Percentiles rank a stretch among this genome's conserved stretches.
These are phyloP conservation scores for Solanum bulbocastanum DNA, from an alignment of 257 asterid species.

Conservation along the genomic window DNA sequence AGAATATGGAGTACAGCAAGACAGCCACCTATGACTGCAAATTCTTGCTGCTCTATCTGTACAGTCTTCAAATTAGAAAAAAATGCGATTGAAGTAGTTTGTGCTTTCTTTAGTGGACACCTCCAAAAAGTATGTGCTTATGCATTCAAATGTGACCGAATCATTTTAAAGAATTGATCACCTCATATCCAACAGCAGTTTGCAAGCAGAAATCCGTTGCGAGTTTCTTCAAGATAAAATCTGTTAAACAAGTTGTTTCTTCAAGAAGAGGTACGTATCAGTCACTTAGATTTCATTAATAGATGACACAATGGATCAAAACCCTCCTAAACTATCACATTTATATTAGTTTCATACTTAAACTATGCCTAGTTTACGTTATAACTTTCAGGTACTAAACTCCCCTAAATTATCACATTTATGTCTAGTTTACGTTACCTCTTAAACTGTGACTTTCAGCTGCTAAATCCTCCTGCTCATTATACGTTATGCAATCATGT, in stretches of 20 bases:
- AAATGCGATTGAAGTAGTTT: neutral
- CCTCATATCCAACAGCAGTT: neutral
- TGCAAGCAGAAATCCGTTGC: neutral
- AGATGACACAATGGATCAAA: neutral
- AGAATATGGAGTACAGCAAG: neutral
- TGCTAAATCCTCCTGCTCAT: neutral
- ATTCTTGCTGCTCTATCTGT: neutral
- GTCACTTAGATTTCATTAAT: neutral
- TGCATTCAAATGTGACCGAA: neutral
- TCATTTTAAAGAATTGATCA: neutral
- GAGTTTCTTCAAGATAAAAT: neutral
- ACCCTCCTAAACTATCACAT: neutral
- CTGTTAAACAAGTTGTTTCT: neutral
- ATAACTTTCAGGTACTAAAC: neutral
- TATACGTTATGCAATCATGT: neutral
- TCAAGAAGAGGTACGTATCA: neutral
- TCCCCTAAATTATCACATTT: neutral
- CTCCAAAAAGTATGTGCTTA: neutral
- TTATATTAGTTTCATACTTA: neutral
- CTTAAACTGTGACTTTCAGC: neutral
- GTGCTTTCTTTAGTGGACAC: neutral
- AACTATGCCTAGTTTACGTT: neutral
- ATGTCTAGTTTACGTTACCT: neutral
- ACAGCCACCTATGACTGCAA: neutral
- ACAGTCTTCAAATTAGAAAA: neutral